Base-by-base conservation (phyloP, 441 rosid genomes). In the Populus hybrid region DNA sequence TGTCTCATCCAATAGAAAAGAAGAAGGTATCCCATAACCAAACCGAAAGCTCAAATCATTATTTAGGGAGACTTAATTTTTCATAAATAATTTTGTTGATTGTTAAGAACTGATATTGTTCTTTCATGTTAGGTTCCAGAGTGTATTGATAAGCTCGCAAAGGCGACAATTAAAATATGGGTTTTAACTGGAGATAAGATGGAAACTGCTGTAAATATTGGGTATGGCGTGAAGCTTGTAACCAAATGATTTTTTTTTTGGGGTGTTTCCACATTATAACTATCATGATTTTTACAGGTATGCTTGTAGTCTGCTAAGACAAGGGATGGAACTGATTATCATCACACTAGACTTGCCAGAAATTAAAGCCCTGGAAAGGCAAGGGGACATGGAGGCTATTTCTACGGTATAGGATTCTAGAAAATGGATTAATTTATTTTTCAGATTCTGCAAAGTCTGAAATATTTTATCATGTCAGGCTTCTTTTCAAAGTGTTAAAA, bases 151-250 rank as follows among this genome's bases (percentile, higher is more conserved):
- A 96, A 89, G 82, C 93, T 96, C 63, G 91, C 98, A 18, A 86
- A 74, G 73, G 98, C 99, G 74, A 91, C 92, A 64, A 86, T 96
- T 31, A 91, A 88, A 83, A 82, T 96, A 84, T 96, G 99, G 99
- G 91, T 96, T 78, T 86, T 96, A 80, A 96, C 99, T 0, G 98
- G 99, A 0, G 99, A 96, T 83, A 94, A 94, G 89, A 91, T 88
- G 86, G 99, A 94, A 84, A 96, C 99, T 3, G 99, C 98, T 1
- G 82, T 96, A 72, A 96, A 96, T 85, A 93, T 96, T 11, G 99
- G 99, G 98, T 94, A 90, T 63, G 78, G n/a, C 38, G 14, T 71
- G 33, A 80, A 74, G 50, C 42, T 71, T 59, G 67, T 38, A 40
- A 68, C 26, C 61, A n/a, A 68, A 11, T 61, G 24, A 10, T 74